phyloP scores from a whole-genome alignment of 2,329 filamentous ascomycete species.

The Neurospora sp. region DNA sequence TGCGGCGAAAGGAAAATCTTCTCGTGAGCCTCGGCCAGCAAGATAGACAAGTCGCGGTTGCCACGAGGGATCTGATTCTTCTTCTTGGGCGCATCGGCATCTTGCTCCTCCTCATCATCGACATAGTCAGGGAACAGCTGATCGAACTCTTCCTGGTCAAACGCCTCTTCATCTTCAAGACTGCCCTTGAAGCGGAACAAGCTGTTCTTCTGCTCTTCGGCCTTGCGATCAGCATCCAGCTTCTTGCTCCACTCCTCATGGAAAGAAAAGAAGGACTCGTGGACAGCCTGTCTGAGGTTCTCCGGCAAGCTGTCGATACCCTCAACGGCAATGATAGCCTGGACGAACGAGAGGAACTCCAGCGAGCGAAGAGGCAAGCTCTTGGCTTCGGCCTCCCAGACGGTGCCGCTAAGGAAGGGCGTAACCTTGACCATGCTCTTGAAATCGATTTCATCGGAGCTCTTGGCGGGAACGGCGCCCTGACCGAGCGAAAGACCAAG shows the following conservation, averaged over 20 bases:
- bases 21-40: slow-evolving; percentile 51
- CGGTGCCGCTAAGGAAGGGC: slow-evolving; percentile 46
- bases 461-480: slow-evolving; percentile 34
- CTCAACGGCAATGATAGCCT: slow-evolving; percentile 36
- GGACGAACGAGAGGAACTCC: slow-evolving; percentile 42
- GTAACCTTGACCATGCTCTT: slow-evolving; percentile 33
- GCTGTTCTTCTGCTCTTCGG: slow-evolving; percentile 62
- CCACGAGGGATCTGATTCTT: slow-evolving; percentile 24
- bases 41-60: slow-evolving; percentile 47
- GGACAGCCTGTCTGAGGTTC: slow-evolving; percentile 43
- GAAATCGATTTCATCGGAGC: slow-evolving; percentile 13
- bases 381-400: slow-evolving; percentile 19
- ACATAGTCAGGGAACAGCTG: slow-evolving; percentile 75
- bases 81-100: slow-evolving; percentile 20
- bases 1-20: slow-evolving; percentile 37
- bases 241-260: slow-evolving; percentile 74
- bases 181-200: slow-evolving; percentile 78
- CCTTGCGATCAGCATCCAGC: slow-evolving; percentile 64
- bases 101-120: slow-evolving; percentile 30
- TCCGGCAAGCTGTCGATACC: slow-evolving; percentile 30
- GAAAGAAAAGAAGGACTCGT: slow-evolving; percentile 59
- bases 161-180: slow-evolving; percentile 64
- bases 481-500: slow-evolving; percentile 60
- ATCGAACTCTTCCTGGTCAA: slow-evolving; percentile 63
- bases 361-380: slow-evolving; percentile 25